These are phyloP conservation scores for Pyrrhoderma lamaoense DNA, from an alignment of 1,284 basidiomycete genomes.

Conservation along the genomic window DNA sequence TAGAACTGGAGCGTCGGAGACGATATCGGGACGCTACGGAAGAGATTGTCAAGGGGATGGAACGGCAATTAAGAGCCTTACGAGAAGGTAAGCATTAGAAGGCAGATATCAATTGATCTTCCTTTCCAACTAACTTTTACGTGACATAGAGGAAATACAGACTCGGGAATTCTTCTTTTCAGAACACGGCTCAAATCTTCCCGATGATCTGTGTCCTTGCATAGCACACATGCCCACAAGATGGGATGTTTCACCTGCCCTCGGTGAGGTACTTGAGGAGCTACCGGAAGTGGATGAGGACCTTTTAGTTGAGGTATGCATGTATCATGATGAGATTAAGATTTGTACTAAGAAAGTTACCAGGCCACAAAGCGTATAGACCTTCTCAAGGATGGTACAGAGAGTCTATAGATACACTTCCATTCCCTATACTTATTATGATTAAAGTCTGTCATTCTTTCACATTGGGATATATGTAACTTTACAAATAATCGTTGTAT, in stretches of 20 bases:
- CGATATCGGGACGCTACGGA: slow-evolving; percentile 59
- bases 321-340: not conserved
- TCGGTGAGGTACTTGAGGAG: slow-evolving; percentile 45
- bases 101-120: not conserved
- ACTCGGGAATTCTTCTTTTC: slow-evolving; percentile 60
- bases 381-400: slow-evolving; percentile 13
- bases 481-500: not conserved
- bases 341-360: not conserved
- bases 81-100: slow-evolving; percentile 43
- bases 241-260: slow-evolving; percentile 55
- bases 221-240: slow-evolving; percentile 64
- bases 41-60: slow-evolving; percentile 58
- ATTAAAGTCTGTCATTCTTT: slow-evolving; percentile 1
- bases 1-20: slow-evolving; percentile 63
- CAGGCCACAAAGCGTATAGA: slow-evolving; percentile 15
- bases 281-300: slow-evolving; percentile 55
- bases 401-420: slow-evolving; percentile 7
- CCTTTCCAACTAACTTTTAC: slow-evolving; percentile 1
- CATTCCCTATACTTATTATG: not conserved
- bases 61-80: slow-evolving; percentile 51
- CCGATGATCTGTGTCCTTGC: slow-evolving; percentile 67
- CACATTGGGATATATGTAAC: not conserved
- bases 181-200: slow-evolving; percentile 62
- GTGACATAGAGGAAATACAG: slow-evolving; percentile 53
- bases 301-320: slow-evolving; percentile 43